A percentile compares a stretch with the other conserved stretches of the same genome.
phyloP scores from a whole-genome alignment of 2,329 filamentous ascomycete species.

The Nigrograna mackinnonii region DNA sequence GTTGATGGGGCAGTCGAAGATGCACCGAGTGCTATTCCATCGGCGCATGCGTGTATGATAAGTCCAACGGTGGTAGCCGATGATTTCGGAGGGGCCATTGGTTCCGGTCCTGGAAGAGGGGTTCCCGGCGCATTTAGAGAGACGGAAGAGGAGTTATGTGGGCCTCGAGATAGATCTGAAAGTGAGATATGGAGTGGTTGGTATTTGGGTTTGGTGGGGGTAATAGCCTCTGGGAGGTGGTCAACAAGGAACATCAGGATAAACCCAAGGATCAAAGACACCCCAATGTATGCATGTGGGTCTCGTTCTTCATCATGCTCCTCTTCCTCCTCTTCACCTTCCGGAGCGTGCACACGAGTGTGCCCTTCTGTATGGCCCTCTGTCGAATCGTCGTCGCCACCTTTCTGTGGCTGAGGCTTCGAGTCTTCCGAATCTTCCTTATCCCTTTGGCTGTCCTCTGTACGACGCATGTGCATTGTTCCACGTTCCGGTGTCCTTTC shows the following conservation, averaged over 20 bases:
- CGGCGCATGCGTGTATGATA: slow-evolving; percentile 94
- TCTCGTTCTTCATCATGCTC: slow-evolving; percentile 46
- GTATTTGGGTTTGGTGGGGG: slow-evolving; percentile 62
- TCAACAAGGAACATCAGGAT: slow-evolving; percentile 97
- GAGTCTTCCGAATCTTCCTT: slow-evolving; percentile 22
- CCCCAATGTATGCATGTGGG: slow-evolving; percentile 80
- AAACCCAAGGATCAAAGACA: slow-evolving; percentile 86
- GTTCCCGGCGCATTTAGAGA: slow-evolving; percentile 29
- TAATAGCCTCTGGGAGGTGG: slow-evolving; percentile 38
- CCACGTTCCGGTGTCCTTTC: slow-evolving; percentile 23
- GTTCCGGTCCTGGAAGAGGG: slow-evolving; percentile 29
- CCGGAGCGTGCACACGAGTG: slow-evolving; percentile 36
- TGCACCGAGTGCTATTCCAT: slow-evolving; percentile 94
- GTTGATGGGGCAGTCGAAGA: slow-evolving; percentile 68
- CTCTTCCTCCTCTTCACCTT: slow-evolving; percentile 45
- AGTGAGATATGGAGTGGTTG: slow-evolving; percentile 85
- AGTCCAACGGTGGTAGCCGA: slow-evolving; percentile 75
- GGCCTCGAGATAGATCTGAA: slow-evolving; percentile 70
- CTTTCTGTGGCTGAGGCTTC: slow-evolving; percentile 32
- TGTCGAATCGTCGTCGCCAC: slow-evolving; percentile 42
- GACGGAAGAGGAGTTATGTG: slow-evolving; percentile 44
- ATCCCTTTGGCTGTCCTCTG: slow-evolving; percentile 16
- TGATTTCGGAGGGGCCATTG: slow-evolving; percentile 40
- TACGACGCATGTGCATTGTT: slow-evolving; percentile 17
- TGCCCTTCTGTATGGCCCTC: slow-evolving; percentile 42